Conservation (phyloP, 305 asterid species). For the Fraxinus paxiana region DNA sequence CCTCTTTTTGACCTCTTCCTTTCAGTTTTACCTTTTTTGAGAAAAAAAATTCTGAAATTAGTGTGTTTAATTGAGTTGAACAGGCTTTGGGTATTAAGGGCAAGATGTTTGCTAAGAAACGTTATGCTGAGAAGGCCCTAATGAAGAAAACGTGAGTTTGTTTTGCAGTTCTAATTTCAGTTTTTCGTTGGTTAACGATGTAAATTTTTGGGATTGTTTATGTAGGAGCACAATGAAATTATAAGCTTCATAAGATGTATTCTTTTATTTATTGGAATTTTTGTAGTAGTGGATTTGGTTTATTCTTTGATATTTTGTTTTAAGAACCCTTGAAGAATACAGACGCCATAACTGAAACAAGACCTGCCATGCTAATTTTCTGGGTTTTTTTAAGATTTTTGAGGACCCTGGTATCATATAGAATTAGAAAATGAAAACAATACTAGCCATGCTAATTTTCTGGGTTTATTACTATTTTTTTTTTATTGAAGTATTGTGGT, state of each 20-base stretch:
- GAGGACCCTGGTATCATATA: neutral
- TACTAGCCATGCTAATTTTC: neutral
- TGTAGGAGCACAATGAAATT: neutral
- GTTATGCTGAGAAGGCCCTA: conserved; percentile 77
- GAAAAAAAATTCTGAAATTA: neutral
- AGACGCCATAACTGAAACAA: neutral
- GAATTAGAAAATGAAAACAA: neutral
- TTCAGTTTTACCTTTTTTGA: neutral
- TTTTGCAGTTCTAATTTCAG: neutral
- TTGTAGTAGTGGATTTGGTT: neutral
- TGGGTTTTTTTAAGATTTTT: neutral
- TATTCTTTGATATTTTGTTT: neutral
- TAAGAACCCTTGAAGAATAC: neutral
- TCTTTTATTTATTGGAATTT: neutral
- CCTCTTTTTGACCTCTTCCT: neutral
- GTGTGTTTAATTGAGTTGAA: conserved; percentile 14
- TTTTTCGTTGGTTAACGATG: neutral
- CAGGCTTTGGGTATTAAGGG: conserved; percentile 94
- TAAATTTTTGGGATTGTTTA: neutral
- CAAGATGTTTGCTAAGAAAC: conserved; percentile 75
- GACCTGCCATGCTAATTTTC: neutral
- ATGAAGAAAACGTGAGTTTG: conserved; percentile 82
- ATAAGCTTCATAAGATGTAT: neutral
- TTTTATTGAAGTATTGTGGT: neutral
- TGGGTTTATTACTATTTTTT: neutral